A percentile compares a stretch with the other conserved stretches of the same genome.
phyloP scores from a whole-genome alignment of 108 stramenopile genomes.

The Stephanodiscus minutulus region DNA sequence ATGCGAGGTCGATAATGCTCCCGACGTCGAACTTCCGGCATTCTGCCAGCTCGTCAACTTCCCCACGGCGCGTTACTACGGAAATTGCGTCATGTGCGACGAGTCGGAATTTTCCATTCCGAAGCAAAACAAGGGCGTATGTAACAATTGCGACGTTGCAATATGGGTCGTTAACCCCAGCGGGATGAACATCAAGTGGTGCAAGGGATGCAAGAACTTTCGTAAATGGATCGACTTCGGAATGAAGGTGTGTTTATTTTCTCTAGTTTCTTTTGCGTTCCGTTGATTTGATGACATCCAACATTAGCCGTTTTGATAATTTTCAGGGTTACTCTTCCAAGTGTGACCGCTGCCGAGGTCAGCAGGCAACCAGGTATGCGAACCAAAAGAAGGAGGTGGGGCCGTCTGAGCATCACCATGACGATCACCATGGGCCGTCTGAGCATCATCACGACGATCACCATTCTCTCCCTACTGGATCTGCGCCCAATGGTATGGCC shows the following conservation, averaged over 20 bases:
- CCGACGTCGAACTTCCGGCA: slow-evolving; percentile 25
- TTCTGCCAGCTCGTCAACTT: slow-evolving; percentile 45
- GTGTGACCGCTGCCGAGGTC: slow-evolving; percentile 41
- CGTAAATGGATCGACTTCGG: slow-evolving; percentile 50
- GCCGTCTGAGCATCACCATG: neutral
- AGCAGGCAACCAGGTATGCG: slow-evolving; percentile 43
- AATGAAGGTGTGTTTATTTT: slow-evolving; percentile 28
- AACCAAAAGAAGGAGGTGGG: slow-evolving; percentile 11
- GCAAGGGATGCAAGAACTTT: slow-evolving; percentile 56
- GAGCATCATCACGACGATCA: neutral
- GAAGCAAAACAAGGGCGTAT: slow-evolving; percentile 51
- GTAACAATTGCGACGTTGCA: slow-evolving; percentile 44
- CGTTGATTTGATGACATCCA: neutral
- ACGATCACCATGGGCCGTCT: neutral
- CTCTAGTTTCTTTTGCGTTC: neutral
- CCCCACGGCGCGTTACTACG: slow-evolving; percentile 39
- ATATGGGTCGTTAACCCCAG: slow-evolving; percentile 37
- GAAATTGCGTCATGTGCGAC: slow-evolving; percentile 52
- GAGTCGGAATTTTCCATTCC: slow-evolving; percentile 37
- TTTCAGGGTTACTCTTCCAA: slow-evolving; percentile 47
- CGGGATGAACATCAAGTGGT: slow-evolving; percentile 52
- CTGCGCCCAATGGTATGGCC: neutral
- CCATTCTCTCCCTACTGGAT: neutral
- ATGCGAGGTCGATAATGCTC: slow-evolving; percentile 24
- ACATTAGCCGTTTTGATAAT: neutral